phyloP scores from a whole-genome alignment of 1,284 basidiomycete genomes.

The Ceratobasidium sp. region DNA sequence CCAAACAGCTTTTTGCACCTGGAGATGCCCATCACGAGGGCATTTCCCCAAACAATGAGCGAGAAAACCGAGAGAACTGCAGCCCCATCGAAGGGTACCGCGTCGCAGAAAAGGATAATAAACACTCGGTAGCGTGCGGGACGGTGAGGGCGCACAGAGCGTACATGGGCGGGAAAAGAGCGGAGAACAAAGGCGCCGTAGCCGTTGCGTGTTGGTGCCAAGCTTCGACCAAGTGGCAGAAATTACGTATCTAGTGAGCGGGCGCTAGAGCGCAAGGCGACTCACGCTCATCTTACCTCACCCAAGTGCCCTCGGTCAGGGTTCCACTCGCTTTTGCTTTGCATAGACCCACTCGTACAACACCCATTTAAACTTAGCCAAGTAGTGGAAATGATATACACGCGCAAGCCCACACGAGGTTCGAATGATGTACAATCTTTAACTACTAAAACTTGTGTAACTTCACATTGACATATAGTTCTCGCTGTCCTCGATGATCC shows the following conservation, averaged over 20 bases:
- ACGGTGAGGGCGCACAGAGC: conserved; percentile 3
- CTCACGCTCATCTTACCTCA: not conserved
- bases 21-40: conserved; percentile 30
- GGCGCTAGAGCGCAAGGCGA: too few species aligned
- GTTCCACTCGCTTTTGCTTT: not conserved
- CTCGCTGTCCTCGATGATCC: too few species aligned
- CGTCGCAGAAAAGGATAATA: not conserved
- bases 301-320: not conserved
- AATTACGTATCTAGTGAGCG: too few species aligned
- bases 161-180: not conserved
- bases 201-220: not conserved
- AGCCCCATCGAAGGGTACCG: conserved; percentile 25
- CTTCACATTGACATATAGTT: too few species aligned
- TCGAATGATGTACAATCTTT: too few species aligned
- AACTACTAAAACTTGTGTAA: too few species aligned
- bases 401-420: too few species aligned
- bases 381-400: too few species aligned
- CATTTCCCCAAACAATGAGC: conserved; percentile 15
- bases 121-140: not conserved
- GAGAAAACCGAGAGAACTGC: conserved; percentile 2
- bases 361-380: too few species aligned
- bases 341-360: too few species aligned
- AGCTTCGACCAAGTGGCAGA: not conserved
- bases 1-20: conserved; percentile 29
- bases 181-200: too few species aligned